Evolutionary conservation across 2,329 filamentous ascomycete species (phyloP), one percentile per base, ranked within the genome.

Genomic region (Hymenoscyphus linearis): DNA sequence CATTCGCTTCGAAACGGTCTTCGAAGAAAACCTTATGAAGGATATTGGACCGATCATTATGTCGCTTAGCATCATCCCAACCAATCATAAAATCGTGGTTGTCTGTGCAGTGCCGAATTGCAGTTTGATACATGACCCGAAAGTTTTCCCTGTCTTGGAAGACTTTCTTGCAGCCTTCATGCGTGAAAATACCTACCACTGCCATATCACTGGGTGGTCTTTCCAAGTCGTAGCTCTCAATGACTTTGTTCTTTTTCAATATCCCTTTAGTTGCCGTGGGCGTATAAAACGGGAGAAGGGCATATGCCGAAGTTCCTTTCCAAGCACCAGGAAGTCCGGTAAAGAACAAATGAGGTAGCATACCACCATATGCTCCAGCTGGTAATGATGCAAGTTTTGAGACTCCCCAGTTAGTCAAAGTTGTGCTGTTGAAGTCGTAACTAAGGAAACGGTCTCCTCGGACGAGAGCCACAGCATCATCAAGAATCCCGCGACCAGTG

Each of bases 401-500:
- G n/a, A 77, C 75, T 34, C 80, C 80, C 79, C 80, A 82, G 40
- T 82, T 75, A 0, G 77, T 79, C 44, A 80, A 70, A 1, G 76
- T 80, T 54, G 70, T 76, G 69, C 75, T 77, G 70, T 79, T 79
- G 70, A 79, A 76, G 62, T 80, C 78, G 66, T 78, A 77, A 64
- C 74, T 79, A 13, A 79, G 73, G 67, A 76, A 80, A 4, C 77
- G 74, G 65, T 80, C 77, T 6, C 77, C 77, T 44, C 78, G 74
- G 12, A 79, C 75, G 3, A 79, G 72, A 6, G 77, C 72, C 1
- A 80, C 78, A n/a, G 78, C 78, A 65, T 80, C 78, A 55, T 78
- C 74, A 6, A 80, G 70, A 57, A 80, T 79, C 52, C 75, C 77
- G 60, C 78, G 74, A 53, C 76, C 76, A 5, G 74, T 77, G 2